phyloP scores from a whole-genome alignment of 2,329 filamentous ascomycete species.

The Tolypocladium endophyticum region DNA sequence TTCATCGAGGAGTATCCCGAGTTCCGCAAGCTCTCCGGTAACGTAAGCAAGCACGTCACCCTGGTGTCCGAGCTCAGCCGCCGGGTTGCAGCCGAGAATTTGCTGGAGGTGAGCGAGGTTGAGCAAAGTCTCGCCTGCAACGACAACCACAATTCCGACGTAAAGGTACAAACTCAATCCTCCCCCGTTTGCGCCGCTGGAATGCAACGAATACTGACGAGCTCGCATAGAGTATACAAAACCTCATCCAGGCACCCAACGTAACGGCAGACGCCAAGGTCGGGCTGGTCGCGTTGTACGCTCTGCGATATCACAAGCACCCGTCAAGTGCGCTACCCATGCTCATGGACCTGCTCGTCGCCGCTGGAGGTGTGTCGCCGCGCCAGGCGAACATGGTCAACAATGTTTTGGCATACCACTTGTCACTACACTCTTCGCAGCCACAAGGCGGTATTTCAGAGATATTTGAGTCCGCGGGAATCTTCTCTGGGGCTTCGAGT shows the following conservation, averaged over 20 bases:
- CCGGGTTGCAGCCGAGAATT: conserved; percentile 70
- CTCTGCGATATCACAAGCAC: conserved; percentile 81
- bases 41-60: conserved; percentile 97
- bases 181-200: no score
- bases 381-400: conserved; percentile 69
- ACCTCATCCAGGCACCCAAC: conserved; percentile 67
- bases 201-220: background rate
- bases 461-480: conserved; percentile 81
- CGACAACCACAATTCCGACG: conserved; percentile 81
- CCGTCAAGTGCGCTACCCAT: conserved; percentile 75
- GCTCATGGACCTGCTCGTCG: conserved; percentile 74
- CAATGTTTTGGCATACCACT: conserved; percentile 75
- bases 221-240: conserved; percentile 59
- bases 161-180: conserved; percentile 53
- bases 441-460: conserved; percentile 75
- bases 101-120: conserved; percentile 93
- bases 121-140: conserved; percentile 96
- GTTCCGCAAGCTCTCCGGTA: conserved; percentile 91
- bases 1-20: conserved; percentile 99
- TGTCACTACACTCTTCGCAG: conserved; percentile 71
- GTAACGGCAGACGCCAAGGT: conserved; percentile 79
- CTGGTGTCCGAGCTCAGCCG: conserved; percentile 88
- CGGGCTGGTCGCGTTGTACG: conserved; percentile 85
- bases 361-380: conserved; percentile 69
- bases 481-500: conserved; percentile 80